A percentile compares a stretch with the other conserved stretches of the same genome.
These are phyloP conservation scores for Monosporascus ibericus DNA, from an alignment of 2,329 filamentous ascomycete genomes.

Conservation along the genomic window DNA sequence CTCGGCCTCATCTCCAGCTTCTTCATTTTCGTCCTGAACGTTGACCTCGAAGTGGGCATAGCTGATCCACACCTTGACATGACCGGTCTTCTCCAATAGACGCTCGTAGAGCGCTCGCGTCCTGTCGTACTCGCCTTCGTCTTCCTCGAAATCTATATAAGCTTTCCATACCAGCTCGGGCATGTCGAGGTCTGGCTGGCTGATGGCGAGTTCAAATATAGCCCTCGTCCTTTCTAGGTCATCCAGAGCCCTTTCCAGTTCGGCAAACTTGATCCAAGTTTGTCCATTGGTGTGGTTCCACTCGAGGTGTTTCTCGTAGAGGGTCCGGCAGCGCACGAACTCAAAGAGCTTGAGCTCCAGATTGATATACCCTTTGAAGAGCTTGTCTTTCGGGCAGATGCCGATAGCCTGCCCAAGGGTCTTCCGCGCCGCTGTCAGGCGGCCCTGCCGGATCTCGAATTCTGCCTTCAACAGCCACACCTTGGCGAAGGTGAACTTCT, in stretches of 20 bases:
- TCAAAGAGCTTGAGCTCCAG: slow-evolving; percentile 92
- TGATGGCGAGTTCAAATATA: slow-evolving; percentile 86
- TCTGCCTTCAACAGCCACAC: slow-evolving; percentile 91
- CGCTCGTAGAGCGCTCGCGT: slow-evolving; percentile 83
- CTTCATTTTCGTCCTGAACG: slow-evolving; percentile 68
- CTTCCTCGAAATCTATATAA: slow-evolving; percentile 98
- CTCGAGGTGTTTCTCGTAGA: slow-evolving; percentile 91
- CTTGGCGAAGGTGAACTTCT: slow-evolving; percentile 96
- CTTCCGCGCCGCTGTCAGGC: slow-evolving; percentile 77
- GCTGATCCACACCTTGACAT: slow-evolving; percentile 98
- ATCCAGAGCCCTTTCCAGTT: slow-evolving; percentile 85
- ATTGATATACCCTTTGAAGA: slow-evolving; percentile 91
- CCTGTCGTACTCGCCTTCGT: slow-evolving; percentile 83
- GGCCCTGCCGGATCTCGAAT: slow-evolving; percentile 83
- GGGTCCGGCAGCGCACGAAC: slow-evolving; percentile 80
- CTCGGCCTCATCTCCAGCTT: slow-evolving; percentile 53
- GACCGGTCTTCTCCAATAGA: slow-evolving; percentile 87
- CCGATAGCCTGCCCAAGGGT: slow-evolving; percentile 85
- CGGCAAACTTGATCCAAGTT: slow-evolving; percentile 94
- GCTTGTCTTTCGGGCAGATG: slow-evolving; percentile 90
- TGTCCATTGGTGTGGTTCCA: slow-evolving; percentile 87
- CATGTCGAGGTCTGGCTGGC: slow-evolving; percentile 85
- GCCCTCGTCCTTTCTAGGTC: slow-evolving; percentile 82
- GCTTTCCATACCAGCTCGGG: slow-evolving; percentile 96
- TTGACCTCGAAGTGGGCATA: slow-evolving; percentile 99